Evolutionary conservation across 352 stramenopile species (phyloP).

Genomic region (Phytophthora kernoviae): DNA sequence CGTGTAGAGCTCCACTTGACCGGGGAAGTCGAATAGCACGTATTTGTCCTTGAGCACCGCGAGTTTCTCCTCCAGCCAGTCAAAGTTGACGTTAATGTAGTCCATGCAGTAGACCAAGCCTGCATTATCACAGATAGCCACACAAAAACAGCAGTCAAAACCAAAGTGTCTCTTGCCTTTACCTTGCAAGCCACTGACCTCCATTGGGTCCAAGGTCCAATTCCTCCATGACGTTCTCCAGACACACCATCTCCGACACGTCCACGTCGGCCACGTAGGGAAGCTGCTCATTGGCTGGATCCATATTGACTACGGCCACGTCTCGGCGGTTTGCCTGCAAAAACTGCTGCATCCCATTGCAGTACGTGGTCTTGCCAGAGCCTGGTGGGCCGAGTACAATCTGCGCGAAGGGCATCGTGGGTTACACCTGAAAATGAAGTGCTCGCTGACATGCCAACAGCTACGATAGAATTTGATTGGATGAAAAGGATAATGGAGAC

Average conservation of each 20-base stretch:
- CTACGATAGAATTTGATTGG: neutral
- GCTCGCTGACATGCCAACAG: neutral
- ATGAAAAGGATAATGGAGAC: too few species aligned
- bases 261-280: slow-evolving; percentile 89
- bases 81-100: slow-evolving; percentile 98
- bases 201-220: slow-evolving; percentile 97
- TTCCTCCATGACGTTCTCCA: slow-evolving; percentile 95
- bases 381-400: slow-evolving; percentile 77
- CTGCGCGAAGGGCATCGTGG: slow-evolving; percentile 74
- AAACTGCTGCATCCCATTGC: slow-evolving; percentile 97
- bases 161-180: neutral
- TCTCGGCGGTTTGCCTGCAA: slow-evolving; percentile 67
- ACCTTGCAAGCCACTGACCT: slow-evolving; percentile 34
- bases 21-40: slow-evolving; percentile 98
- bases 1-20: slow-evolving; percentile 99
- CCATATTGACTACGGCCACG: slow-evolving; percentile 96
- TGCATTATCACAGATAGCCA: too few species aligned
- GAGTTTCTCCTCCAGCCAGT: slow-evolving; percentile 97
- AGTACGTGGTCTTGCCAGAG: slow-evolving; percentile 99
- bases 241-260: slow-evolving; percentile 96
- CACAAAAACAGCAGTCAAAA: neutral
- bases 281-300: slow-evolving; percentile 96
- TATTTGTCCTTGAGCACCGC: slow-evolving; percentile 92
- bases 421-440: neutral
- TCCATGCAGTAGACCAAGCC: slow-evolving; percentile 99